phyloP scores from a whole-genome alignment of 2,329 filamentous ascomycete genomes.

The Epicoccum sorghinum region DNA sequence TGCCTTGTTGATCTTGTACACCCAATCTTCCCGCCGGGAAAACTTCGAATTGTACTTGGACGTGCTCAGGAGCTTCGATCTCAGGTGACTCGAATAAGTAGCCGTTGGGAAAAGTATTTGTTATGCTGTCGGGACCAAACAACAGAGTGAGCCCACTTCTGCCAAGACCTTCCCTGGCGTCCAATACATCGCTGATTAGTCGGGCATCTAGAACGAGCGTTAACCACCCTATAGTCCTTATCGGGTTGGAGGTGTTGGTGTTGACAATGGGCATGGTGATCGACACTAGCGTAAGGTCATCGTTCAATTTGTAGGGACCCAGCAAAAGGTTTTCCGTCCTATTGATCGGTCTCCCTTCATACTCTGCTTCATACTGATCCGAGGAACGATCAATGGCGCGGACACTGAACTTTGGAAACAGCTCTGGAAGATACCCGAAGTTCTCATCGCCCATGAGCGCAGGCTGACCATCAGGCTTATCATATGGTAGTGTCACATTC shows the following conservation, averaged over 20 bases:
- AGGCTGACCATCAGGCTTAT: conserved; percentile 61
- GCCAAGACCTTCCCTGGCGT: conserved; percentile 73
- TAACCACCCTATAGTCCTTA: conserved; percentile 79
- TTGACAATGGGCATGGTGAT: conserved; percentile 80
- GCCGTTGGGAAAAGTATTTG: conserved; percentile 60
- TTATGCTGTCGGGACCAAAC: conserved; percentile 68
- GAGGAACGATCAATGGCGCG: conserved; percentile 40
- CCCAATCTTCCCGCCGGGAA: conserved; percentile 37
- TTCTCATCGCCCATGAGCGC: conserved; percentile 66
- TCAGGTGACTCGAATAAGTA: conserved; percentile 38
- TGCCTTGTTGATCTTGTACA: conserved; percentile 36
- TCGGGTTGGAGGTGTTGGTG: conserved; percentile 57
- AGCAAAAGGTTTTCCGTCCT: conserved; percentile 68
- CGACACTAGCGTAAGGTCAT: conserved; percentile 76
- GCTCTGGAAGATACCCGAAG: conserved; percentile 69
- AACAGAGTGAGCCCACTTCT: conserved; percentile 72
- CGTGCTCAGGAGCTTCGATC: conserved; percentile 28
- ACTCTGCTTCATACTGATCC: conserved; percentile 50
- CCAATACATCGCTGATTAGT: conserved; percentile 62
- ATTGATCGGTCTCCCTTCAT: conserved; percentile 53
- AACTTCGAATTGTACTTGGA: conserved; percentile 40
- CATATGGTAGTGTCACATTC: conserved; percentile 67
- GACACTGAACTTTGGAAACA: conserved; percentile 84
- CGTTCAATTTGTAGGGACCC: conserved; percentile 76
- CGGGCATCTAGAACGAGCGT: conserved; percentile 51